Base-by-base conservation (phyloP, 257 asterid genomes). In the Solanum pinnatisectum region DNA sequence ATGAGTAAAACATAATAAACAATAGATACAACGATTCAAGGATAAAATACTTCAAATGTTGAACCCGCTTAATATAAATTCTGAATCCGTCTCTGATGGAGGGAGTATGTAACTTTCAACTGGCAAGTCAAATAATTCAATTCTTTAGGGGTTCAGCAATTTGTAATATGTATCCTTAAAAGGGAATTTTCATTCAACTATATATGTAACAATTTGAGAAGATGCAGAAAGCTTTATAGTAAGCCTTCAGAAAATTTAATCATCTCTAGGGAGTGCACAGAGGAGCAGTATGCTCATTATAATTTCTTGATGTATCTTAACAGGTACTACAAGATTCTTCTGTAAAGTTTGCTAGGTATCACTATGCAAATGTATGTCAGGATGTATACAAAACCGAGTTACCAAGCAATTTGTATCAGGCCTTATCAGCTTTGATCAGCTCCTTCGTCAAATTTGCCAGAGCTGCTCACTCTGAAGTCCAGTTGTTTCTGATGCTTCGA, bases 401-500 rank as follows among this genome's bases (percentile, higher is more conserved):
- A 46, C 30, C 70, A 20, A 30, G 20, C 6, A 81, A 30, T 37
- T 35, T 7, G 25, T 37, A 42, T 78, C 23, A 35, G 25, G 32
- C 27, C 88, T 56, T 84, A 92, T 92, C 94, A 93, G 87, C 85
- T 91, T 89, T 92, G 94, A 88, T 97, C 99, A 87, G 99, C 99
- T 82, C 99, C 99, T 93, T 97, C 99, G 86, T 97, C 99, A 70
- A 97, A 97, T 46, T 93, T 92, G 87, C 93, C 94, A 16, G 96
- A 91, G 89, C 96, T 93, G 85, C 88, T 77, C 59, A 94, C 98
- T 59, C 95, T 90, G 90, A 96, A 97, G 68, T 97, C 99, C 82
- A 97, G 95, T 88, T 97, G 98, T 91, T 97, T 97, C 90, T 97
- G 98, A 92, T 96, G 99, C 90, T 96, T 97, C 46, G 89, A 85